Evolutionary conservation across 495 filamentous ascomycete species (phyloP).

Genomic region (Terfezia claveryi): DNA sequence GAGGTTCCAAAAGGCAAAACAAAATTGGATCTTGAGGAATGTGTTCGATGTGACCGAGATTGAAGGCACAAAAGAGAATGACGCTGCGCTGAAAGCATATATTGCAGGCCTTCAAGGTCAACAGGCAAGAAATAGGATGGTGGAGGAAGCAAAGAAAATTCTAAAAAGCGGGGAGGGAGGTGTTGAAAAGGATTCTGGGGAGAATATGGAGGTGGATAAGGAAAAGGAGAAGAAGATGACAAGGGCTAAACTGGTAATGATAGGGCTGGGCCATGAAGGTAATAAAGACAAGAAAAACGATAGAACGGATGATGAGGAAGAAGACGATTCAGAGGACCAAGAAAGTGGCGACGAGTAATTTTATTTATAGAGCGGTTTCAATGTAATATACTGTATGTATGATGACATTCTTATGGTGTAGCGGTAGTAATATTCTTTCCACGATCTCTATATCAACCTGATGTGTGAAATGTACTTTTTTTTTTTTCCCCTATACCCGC

Average conservation of each 20-base stretch:
- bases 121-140: conserved; percentile 9
- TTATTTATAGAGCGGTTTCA: too few species aligned
- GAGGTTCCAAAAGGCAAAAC: conserved; percentile 17
- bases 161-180: conserved; percentile 6
- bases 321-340: too few species aligned
- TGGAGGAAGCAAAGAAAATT: conserved; percentile 13
- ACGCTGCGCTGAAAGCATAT: conserved; percentile 10
- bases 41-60: conserved; percentile 4
- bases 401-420: too few species aligned
- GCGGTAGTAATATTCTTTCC: too few species aligned
- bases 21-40: conserved; percentile 19
- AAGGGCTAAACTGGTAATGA: conserved; percentile 18
- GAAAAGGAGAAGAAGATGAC: neutral
- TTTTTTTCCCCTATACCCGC: too few species aligned
- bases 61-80: conserved; percentile 1
- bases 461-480: too few species aligned
- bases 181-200: conserved; percentile 4
- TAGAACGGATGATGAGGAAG: neutral
- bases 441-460: too few species aligned
- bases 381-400: too few species aligned
- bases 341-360: too few species aligned
- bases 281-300: conserved; percentile 7
- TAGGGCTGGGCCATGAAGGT: conserved; percentile 12
- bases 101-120: conserved; percentile 13
- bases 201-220: neutral